phyloP scores from a whole-genome alignment of 352 stramenopile species.

The Phytophthora pinifolia region DNA sequence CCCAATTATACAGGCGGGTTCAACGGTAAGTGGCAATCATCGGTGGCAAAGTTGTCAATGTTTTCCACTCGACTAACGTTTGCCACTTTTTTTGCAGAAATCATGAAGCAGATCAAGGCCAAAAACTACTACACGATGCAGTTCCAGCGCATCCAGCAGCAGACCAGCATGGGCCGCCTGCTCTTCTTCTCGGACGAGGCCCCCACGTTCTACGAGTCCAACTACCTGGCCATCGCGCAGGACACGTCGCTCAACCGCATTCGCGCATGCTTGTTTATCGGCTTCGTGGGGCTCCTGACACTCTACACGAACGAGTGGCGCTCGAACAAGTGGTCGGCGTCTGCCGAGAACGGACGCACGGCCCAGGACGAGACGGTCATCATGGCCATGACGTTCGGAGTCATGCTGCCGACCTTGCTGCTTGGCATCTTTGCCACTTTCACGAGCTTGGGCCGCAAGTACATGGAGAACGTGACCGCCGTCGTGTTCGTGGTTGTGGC shows the following conservation, averaged over 20 bases:
- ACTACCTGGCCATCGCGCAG: conserved; percentile 60
- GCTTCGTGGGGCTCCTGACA: conserved; percentile 48
- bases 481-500: conserved; percentile 61
- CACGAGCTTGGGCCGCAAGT: conserved; percentile 41
- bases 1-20: conserved; percentile 67
- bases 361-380: conserved; percentile 44
- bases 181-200: conserved; percentile 65
- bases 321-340: conserved; percentile 42
- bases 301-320: conserved; percentile 63
- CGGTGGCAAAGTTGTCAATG: too few relatives aligned
- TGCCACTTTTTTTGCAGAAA: conserved; percentile 36
- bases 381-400: conserved; percentile 56
- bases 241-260: conserved; percentile 51
- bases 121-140: conserved; percentile 80
- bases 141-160: conserved; percentile 79
- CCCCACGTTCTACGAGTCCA: conserved; percentile 63
- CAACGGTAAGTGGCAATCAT: conserved; percentile 27
- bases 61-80: neutral
- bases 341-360: conserved; percentile 33
- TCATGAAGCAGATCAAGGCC: conserved; percentile 79
- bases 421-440: conserved; percentile 59
- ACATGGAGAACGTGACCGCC: conserved; percentile 69
- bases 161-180: conserved; percentile 64
- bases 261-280: conserved; percentile 61
- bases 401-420: conserved; percentile 56